phyloP scores from a whole-genome alignment of 179 eudicot genomes.

The Gypsophila paniculata region DNA sequence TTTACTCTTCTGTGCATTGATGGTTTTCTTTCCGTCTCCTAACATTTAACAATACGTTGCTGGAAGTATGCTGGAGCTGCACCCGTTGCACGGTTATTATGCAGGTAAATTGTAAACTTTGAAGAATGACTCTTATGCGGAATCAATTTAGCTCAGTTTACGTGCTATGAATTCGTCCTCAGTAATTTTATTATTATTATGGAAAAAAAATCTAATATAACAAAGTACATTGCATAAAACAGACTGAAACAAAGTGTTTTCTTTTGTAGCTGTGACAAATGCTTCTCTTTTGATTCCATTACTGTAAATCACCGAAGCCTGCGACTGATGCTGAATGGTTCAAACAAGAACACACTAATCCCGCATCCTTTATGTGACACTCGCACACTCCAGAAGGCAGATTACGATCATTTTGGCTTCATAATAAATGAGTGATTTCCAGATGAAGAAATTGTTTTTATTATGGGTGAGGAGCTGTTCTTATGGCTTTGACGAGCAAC shows the following conservation, averaged over 20 bases:
- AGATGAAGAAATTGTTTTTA: not conserved
- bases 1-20: no score
- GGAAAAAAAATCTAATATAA: not conserved
- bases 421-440: not conserved
- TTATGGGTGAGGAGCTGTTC: slow-evolving; percentile 21
- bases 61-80: no score
- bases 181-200: not conserved
- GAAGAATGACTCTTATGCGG: no score
- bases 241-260: not conserved
- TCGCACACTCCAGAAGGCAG: slow-evolving; percentile 4
- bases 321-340: slow-evolving; percentile 7
- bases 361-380: slow-evolving; percentile 3
- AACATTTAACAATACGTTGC: no score
- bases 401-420: not conserved
- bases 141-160: no score
- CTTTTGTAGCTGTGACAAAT: slow-evolving; percentile 2
- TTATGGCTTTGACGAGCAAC: slow-evolving; percentile 28
- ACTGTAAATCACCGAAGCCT: not conserved
- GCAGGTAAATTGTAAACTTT: no score
- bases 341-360: not conserved
- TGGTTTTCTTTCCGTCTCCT: no score
- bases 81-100: no score
- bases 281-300: not conserved
- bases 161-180: not conserved
- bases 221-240: slow-evolving; percentile 9